These are phyloP conservation scores for Angophora floribunda DNA, from an alignment of 345 rosid species.

Conservation along the genomic window DNA sequence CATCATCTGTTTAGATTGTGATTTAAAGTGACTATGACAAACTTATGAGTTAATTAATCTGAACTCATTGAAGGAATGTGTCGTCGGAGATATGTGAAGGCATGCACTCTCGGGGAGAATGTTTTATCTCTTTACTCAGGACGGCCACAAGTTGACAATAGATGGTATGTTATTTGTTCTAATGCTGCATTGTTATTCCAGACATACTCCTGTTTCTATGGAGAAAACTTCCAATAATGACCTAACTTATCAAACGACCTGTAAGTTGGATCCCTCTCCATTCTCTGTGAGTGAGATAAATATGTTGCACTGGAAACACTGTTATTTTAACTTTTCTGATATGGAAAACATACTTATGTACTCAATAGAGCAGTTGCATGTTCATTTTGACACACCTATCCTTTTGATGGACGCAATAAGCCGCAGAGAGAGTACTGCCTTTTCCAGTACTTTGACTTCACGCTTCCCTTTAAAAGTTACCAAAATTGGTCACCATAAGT, in stretches of 20 bases:
- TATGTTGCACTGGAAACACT: background rate
- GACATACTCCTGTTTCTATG: background rate
- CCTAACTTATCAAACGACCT: background rate
- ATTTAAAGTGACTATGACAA: background rate
- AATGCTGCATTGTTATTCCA: background rate
- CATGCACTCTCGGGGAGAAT: conserved; percentile 49
- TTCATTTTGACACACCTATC: background rate
- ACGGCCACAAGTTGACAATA: conserved; percentile 57
- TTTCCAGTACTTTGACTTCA: background rate
- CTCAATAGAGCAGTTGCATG: background rate
- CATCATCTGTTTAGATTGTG: background rate
- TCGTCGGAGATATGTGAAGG: conserved; percentile 59
- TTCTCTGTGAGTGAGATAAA: background rate
- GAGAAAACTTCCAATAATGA: background rate
- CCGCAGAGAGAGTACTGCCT: background rate
- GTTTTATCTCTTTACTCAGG: conserved; percentile 56
- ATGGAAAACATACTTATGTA: background rate
- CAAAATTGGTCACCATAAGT: background rate
- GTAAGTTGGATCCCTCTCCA: background rate
- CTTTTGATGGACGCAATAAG: background rate
- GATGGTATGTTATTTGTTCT: conserved; percentile 45
- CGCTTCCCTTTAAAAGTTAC: background rate
- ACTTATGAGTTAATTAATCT: background rate
- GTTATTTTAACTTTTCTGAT: background rate
- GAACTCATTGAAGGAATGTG: conserved; percentile 51